These are phyloP conservation scores for Mycena belliarum DNA, from an alignment of 768 basidiomycete species.

Conservation along the genomic window DNA sequence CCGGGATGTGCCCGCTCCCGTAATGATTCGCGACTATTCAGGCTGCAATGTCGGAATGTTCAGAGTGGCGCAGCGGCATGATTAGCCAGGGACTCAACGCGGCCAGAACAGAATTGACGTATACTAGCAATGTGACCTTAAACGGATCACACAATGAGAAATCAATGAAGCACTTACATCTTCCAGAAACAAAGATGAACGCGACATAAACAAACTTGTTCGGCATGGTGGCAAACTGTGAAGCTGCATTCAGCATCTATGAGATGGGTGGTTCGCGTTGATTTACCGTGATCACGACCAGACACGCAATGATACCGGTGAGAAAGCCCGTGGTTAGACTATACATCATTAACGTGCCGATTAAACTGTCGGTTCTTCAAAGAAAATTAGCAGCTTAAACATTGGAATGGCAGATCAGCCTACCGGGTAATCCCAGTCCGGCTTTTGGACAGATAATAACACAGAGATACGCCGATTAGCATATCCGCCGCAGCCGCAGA, in stretches of 20 bases:
- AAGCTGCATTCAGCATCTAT: background rate
- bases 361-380: slow-evolving; percentile 44
- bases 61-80: background rate
- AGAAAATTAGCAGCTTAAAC: background rate
- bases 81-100: slow-evolving; percentile 37
- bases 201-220: slow-evolving; percentile 49
- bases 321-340: slow-evolving; percentile 47
- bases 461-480: slow-evolving; percentile 48
- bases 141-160: background rate
- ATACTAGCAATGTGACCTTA: slow-evolving; percentile 32
- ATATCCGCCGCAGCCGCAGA: slow-evolving; percentile 51
- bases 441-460: slow-evolving; percentile 47
- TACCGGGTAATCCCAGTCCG: slow-evolving; percentile 48
- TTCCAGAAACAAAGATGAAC: slow-evolving; percentile 53
- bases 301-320: slow-evolving; percentile 44
- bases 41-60: slow-evolving; percentile 26
- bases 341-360: slow-evolving; percentile 44
- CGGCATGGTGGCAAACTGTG: slow-evolving; percentile 47
- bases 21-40: slow-evolving; percentile 50
- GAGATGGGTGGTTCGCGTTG: background rate
- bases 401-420: background rate
- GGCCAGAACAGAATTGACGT: slow-evolving; percentile 54
- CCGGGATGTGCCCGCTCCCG: slow-evolving; percentile 39
- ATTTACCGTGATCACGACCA: slow-evolving; percentile 42
- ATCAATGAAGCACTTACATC: slow-evolving; percentile 40